Evolutionary conservation across 163 green algal genomes (phyloP).

Genomic region (Scenedesmus sp.): DNA sequence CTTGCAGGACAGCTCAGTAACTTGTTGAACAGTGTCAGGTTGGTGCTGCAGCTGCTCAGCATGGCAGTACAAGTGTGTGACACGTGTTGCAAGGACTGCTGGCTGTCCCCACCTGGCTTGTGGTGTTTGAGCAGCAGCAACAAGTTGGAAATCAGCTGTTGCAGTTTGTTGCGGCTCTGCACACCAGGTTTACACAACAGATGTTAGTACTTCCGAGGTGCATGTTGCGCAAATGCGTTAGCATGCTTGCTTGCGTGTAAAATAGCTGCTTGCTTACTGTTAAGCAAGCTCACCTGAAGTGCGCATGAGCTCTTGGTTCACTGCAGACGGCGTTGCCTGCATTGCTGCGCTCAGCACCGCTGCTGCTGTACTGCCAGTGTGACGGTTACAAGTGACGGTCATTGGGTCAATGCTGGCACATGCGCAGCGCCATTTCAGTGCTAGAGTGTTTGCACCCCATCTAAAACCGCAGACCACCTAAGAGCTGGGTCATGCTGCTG

Average conservation of each 20-base stretch:
- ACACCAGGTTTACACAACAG: neutral
- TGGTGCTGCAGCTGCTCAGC: neutral
- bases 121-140: slow-evolving; percentile 3
- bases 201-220: neutral
- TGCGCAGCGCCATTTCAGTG: neutral
- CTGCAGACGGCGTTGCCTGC: neutral
- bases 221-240: neutral
- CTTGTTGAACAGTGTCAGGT: no score
- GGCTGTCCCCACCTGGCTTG: neutral
- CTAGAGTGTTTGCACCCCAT: neutral
- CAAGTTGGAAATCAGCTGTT: neutral
- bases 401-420: neutral
- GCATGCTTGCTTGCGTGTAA: no score
- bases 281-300: neutral
- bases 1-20: neutral
- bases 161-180: slow-evolving; percentile 13
- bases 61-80: neutral
- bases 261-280: neutral
- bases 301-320: neutral
- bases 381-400: neutral
- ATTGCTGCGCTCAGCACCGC: neutral
- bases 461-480: neutral
- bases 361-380: neutral
- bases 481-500: neutral
- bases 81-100: neutral